Base-by-base conservation (phyloP, 2,329 filamentous ascomycete genomes). In the Passalora sequoiae region DNA sequence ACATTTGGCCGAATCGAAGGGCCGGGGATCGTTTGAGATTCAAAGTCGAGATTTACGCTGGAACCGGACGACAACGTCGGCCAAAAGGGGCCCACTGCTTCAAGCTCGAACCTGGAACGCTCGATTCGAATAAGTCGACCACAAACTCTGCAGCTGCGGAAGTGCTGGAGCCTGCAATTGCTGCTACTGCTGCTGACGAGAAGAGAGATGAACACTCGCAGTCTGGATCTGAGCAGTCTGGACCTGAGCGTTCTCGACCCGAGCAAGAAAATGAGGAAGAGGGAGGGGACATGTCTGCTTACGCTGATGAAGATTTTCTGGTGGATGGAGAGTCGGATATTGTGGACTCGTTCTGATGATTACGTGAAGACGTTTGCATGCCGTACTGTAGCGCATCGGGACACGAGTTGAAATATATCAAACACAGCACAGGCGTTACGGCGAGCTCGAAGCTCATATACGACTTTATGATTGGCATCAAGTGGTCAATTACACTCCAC, bases 1-100 rank as follows among this genome's bases (percentile, higher is more conserved):
- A 80, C 2, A 77, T 94, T 5, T 94, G 81, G 74, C 71, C 78
- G 31, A 66, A 22, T 4, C 22, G 32, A 17, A 28, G 24, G 19
- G 27, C 38, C 33, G 28, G 39, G 22, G 27, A 37, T 10, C 41
- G 48, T 2, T 27, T 51, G 15, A 35, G 19, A n/a, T 51, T 51
- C 33, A 25, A 19, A 6, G 44, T 35, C 8, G 48, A 51, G 42
- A 40, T 51, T 8, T 45, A 38, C 22, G 31, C 32, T 38, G 48
- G 48, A 13, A 38, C 42, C 10, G 44, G 48, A 24, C 44, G 44
- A 33, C 28, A 36, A n/a, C 41, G 20, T 5, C 47, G 47, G 8
- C n/a, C 44, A 6, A 38, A 21, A 20, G 25, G 40, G 27, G 44
- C 19, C 7, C 28, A 28, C n/a, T 25, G 22, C n/a, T 50, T 50